A percentile compares a stretch with the other conserved stretches of the same genome.
phyloP scores from a whole-genome alignment of 495 filamentous ascomycete genomes.

The Aspergillus nanangensis region DNA sequence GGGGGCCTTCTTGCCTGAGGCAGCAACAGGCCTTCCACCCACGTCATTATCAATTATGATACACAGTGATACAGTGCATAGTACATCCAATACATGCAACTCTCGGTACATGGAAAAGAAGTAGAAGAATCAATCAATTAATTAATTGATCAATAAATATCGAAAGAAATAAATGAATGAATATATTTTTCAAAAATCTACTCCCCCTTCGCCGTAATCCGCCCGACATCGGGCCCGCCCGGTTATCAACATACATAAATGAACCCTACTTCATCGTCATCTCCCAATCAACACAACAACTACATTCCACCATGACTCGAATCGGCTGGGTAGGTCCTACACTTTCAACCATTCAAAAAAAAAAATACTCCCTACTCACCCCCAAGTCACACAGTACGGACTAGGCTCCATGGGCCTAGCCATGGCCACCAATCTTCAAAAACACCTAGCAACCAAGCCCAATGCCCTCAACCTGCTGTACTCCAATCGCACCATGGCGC shows the following conservation, averaged over 20 bases:
- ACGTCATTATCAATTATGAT: no score
- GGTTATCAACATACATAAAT: background rate
- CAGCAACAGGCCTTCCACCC: no score
- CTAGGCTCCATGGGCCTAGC: constrained; percentile 48
- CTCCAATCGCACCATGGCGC: constrained; percentile 42
- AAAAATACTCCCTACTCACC: constrained; percentile 12
- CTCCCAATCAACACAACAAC: background rate
- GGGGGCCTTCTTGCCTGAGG: background rate
- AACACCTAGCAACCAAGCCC: constrained; percentile 32
- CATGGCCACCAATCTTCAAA: constrained; percentile 45
- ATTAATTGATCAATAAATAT: no score
- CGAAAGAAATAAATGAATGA: no score
- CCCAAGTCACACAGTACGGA: constrained; percentile 29
- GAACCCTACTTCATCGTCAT: background rate
- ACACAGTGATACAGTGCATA: no score
- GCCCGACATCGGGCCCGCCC: constrained; percentile 17
- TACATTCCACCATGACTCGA: constrained; percentile 26
- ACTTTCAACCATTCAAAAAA: background rate
- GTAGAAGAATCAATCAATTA: no score
- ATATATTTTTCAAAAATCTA: no score
- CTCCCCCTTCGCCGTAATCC: constrained; percentile 11
- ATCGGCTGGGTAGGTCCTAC: constrained; percentile 36
- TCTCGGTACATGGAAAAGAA: no score
- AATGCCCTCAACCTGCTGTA: constrained; percentile 34
- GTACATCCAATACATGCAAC: no score